These are phyloP conservation scores for Lipomyces sp. DNA, from an alignment of 805 yeast species.

Conservation along the genomic window DNA sequence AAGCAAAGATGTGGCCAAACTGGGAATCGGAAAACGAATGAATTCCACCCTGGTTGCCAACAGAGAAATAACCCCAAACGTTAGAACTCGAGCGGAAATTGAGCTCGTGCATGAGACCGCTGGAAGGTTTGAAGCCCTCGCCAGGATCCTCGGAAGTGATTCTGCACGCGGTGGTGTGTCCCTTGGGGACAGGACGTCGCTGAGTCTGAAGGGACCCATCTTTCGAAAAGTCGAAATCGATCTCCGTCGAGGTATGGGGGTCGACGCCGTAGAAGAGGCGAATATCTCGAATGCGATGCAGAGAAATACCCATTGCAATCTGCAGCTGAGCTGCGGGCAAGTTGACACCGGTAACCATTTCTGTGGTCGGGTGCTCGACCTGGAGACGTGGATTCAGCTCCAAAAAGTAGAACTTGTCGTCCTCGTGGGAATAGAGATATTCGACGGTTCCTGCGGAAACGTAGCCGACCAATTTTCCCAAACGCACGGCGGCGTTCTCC, in stretches of 20 bases:
- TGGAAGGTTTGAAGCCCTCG: constrained; percentile 98
- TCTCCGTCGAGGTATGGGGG: constrained; percentile 84
- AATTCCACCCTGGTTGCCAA: constrained; percentile 91
- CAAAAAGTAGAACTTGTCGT: constrained; percentile 90
- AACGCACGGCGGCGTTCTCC: constrained; percentile 97
- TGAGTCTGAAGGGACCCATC: constrained; percentile 72
- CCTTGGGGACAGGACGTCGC: constrained; percentile 92
- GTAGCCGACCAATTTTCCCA: constrained; percentile 95
- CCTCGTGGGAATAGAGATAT: constrained; percentile 89
- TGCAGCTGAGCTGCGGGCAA: constrained; percentile 98
- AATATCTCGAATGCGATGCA: constrained; percentile 91
- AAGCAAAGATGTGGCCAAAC: constrained; percentile 98
- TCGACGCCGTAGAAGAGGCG: constrained; percentile 92
- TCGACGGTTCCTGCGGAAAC: constrained; percentile 99
- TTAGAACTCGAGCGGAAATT: constrained; percentile 96
- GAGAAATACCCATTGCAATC: constrained; percentile 99
- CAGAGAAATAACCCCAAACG: constrained; percentile 99
- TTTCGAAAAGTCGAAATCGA: constrained; percentile 83
- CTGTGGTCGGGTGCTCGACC: constrained; percentile 99
- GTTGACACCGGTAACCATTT: constrained; percentile 98
- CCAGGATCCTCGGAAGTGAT: constrained; percentile 99
- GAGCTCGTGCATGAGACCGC: constrained; percentile 93
- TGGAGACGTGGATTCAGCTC: constrained; percentile 98
- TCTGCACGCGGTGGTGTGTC: constrained; percentile 99
- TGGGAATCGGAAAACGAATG: constrained; percentile 98